Conservation (phyloP, 371 early-diverging fungal genomes). For the Mucor ambiguus region DNA sequence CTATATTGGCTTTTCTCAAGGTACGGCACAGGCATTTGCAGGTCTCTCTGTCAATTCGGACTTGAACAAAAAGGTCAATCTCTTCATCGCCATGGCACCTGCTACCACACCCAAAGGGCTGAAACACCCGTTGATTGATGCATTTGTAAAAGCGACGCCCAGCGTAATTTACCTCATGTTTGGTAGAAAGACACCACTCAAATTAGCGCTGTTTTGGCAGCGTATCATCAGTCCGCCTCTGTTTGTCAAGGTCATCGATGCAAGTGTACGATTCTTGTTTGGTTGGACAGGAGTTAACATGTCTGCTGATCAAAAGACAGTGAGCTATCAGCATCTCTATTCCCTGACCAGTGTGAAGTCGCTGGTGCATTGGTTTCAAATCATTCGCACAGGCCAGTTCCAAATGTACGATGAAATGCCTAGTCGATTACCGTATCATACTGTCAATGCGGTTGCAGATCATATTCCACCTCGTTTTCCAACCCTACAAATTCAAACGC, state of each 20-base stretch:
- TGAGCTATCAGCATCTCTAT: constrained; percentile 90
- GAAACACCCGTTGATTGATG: constrained; percentile 80
- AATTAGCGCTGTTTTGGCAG: constrained; percentile 88
- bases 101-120: constrained; percentile 88
- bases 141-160: constrained; percentile 85
- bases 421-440: constrained; percentile 63
- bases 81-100: constrained; percentile 92
- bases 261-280: constrained; percentile 77
- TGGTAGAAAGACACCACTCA: constrained; percentile 82
- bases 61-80: constrained; percentile 83
- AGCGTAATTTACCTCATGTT: constrained; percentile 91
- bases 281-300: constrained; percentile 84
- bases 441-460: constrained; percentile 42
- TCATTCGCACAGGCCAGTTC: constrained; percentile 84
- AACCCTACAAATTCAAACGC: constrained; percentile 83
- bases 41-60: constrained; percentile 78
- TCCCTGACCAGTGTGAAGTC: constrained; percentile 89
- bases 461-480: constrained; percentile 72
- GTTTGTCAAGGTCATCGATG: constrained; percentile 82
- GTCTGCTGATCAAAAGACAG: constrained; percentile 72
- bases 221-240: constrained; percentile 73
- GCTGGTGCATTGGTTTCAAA: constrained; percentile 96
- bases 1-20: constrained; percentile 97
- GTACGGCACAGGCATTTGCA: constrained; percentile 92
- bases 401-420: constrained; percentile 94